These are phyloP conservation scores for Mangifera indica DNA, from an alignment of 345 rosid species.

Conservation along the genomic window DNA sequence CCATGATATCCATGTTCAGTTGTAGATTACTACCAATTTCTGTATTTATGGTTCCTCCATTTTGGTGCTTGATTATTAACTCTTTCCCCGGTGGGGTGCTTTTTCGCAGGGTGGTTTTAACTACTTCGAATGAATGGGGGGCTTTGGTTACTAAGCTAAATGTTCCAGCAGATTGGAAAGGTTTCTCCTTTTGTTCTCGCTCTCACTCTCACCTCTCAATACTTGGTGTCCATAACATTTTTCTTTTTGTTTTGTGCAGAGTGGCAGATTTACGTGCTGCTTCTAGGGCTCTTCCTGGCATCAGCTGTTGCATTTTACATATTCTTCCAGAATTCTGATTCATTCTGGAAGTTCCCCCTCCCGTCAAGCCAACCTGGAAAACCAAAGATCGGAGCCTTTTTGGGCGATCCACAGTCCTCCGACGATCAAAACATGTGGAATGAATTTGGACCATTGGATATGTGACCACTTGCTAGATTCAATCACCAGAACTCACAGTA, in stretches of 20 bases:
- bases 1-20: neutral
- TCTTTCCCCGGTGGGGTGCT: constrained; percentile 6
- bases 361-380: constrained; percentile 51
- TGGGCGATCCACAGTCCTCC: constrained; percentile 55
- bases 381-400: constrained; percentile 48
- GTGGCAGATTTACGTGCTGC: constrained; percentile 87
- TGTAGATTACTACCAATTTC: neutral
- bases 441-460: constrained; percentile 58
- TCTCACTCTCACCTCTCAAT: neutral
- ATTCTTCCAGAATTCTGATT: constrained; percentile 80
- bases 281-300: constrained; percentile 75
- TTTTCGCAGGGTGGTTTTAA: constrained; percentile 65
- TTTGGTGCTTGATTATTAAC: neutral
- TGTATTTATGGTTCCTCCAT: neutral
- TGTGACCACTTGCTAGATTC: constrained; percentile 31
- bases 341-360: constrained; percentile 74
- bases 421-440: constrained; percentile 64
- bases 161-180: constrained; percentile 97
- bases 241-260: constrained; percentile 42
- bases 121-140: constrained; percentile 82
- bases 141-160: constrained; percentile 72
- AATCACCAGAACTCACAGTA: neutral
- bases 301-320: constrained; percentile 73
- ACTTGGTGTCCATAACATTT: neutral
- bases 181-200: constrained; percentile 33